Evolutionary conservation across 768 basidiomycete species (phyloP).

Genomic region (Agrocybe praecox): DNA sequence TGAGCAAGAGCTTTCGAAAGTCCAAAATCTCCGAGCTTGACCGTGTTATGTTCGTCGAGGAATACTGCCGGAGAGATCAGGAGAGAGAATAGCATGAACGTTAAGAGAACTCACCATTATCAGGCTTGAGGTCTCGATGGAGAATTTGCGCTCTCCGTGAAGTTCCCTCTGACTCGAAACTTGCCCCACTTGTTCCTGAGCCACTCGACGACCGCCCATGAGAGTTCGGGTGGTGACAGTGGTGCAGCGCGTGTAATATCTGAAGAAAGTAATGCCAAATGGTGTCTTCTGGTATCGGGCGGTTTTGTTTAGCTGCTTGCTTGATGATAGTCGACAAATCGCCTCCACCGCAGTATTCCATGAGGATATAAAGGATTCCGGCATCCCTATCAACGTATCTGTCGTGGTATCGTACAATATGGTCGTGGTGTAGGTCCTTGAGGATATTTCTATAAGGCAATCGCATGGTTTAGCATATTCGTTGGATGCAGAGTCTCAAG

Average conservation of each 20-base stretch:
- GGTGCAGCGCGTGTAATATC: conserved; percentile 83
- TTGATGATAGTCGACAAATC: conserved; percentile 91
- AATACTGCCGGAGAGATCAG: conserved; percentile 61
- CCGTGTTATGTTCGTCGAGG: conserved; percentile 78
- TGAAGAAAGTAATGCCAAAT: conserved; percentile 98
- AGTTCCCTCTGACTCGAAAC: conserved; percentile 42
- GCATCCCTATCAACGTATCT: conserved; percentile 87
- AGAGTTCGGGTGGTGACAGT: conserved; percentile 87
- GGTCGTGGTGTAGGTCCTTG: conserved; percentile 92
- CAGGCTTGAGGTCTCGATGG: conserved; percentile 96
- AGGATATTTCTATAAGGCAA: conserved; percentile 77
- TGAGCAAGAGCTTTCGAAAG: conserved; percentile 89
- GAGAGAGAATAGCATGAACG: not conserved
- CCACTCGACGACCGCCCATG: conserved; percentile 50
- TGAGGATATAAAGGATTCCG: conserved; percentile 94
- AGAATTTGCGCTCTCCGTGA: conserved; percentile 75
- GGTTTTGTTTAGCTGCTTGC: conserved; percentile 64
- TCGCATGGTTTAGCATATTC: conserved; percentile 5
- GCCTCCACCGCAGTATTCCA: conserved; percentile 99
- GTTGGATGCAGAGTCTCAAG: not conserved
- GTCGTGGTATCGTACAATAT: conserved; percentile 96
- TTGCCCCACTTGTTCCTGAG: conserved; percentile 27
- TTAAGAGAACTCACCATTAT: conserved; percentile 72
- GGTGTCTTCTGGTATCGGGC: conserved; percentile 86
- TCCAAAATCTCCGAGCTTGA: conserved; percentile 98